Percentiles rank a stretch among this genome's conserved stretches.
phyloP scores from a whole-genome alignment of 352 stramenopile species.

The Plasmopara muralis region DNA sequence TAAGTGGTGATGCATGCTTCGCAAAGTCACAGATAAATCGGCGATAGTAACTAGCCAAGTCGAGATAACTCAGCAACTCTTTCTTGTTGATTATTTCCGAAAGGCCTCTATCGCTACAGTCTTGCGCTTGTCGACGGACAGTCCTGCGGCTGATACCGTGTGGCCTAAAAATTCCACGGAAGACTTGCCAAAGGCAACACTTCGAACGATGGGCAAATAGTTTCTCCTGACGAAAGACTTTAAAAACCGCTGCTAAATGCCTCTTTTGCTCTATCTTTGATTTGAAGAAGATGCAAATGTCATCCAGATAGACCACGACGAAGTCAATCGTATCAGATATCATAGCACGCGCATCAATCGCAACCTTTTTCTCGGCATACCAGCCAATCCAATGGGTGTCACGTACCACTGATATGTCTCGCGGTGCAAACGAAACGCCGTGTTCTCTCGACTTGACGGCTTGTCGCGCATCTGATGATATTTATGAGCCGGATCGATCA shows the following conservation, averaged over 20 bases:
- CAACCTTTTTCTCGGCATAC: slow-evolving; percentile 5
- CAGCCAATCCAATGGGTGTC: slow-evolving; percentile 6
- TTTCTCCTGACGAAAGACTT: slow-evolving; percentile 1
- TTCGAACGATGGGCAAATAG: not conserved
- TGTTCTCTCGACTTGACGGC: not conserved
- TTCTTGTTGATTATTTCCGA: not conserved
- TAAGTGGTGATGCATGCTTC: not conserved
- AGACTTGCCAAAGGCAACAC: not conserved
- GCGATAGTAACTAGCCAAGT: slow-evolving; percentile 3
- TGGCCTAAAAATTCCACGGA: slow-evolving; percentile 2
- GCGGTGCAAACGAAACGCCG: not conserved
- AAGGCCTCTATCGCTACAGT: not conserved
- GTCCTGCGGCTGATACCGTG: not conserved
- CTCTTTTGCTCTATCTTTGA: slow-evolving; percentile 3
- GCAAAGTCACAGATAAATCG: slow-evolving; percentile 6
- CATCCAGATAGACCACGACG: slow-evolving; percentile 7
- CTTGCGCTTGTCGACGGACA: slow-evolving; percentile 2
- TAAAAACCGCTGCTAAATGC: not conserved
- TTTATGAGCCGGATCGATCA: slow-evolving; percentile 1
- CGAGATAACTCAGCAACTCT: slow-evolving; percentile 5
- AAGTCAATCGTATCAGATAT: slow-evolving; percentile 4
- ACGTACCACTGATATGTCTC: slow-evolving; percentile 12
- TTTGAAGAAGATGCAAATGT: slow-evolving; percentile 9
- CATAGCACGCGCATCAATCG: slow-evolving; percentile 1
- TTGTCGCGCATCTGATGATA: slow-evolving; percentile 6